Percentiles rank a stretch among this genome's conserved stretches.
Evolutionary conservation across 768 basidiomycete genomes (phyloP).

Genomic region (Podaxis sp.): DNA sequence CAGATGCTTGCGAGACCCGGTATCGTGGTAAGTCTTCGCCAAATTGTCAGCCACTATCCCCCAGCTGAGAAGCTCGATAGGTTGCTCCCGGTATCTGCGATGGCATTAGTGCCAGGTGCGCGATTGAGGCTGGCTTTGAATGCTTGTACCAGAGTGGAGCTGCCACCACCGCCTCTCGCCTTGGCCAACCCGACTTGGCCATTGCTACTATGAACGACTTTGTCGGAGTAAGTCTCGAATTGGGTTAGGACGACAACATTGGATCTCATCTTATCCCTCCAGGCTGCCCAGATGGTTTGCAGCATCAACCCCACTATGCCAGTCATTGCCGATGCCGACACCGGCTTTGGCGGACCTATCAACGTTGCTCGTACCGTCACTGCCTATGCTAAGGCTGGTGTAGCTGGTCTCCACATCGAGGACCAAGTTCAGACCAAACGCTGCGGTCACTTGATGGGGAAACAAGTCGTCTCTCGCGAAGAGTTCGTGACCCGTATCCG

Average conservation of each 20-base stretch:
- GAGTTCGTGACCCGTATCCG: slow-evolving; percentile 73
- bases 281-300: slow-evolving; percentile 72
- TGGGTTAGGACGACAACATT: neutral
- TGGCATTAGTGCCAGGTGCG: slow-evolving; percentile 71
- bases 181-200: slow-evolving; percentile 74
- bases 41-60: neutral
- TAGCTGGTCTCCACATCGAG: slow-evolving; percentile 76
- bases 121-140: slow-evolving; percentile 73
- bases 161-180: slow-evolving; percentile 74
- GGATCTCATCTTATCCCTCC: neutral
- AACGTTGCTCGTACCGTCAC: slow-evolving; percentile 75
- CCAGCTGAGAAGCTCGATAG: slow-evolving; percentile 28
- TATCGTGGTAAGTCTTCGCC: slow-evolving; percentile 54
- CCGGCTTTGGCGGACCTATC: slow-evolving; percentile 73
- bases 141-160: slow-evolving; percentile 80
- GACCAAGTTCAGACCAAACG: slow-evolving; percentile 82
- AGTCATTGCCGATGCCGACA: slow-evolving; percentile 79
- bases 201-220: slow-evolving; percentile 79
- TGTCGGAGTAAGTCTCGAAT: slow-evolving; percentile 43
- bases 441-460: slow-evolving; percentile 77
- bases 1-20: slow-evolving; percentile 65
- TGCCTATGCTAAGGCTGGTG: slow-evolving; percentile 64
- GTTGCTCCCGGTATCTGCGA: slow-evolving; percentile 72
- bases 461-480: slow-evolving; percentile 78
- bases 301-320: slow-evolving; percentile 61